phyloP scores from a whole-genome alignment of 495 filamentous ascomycete species.

The Chaetomium fimeti region DNA sequence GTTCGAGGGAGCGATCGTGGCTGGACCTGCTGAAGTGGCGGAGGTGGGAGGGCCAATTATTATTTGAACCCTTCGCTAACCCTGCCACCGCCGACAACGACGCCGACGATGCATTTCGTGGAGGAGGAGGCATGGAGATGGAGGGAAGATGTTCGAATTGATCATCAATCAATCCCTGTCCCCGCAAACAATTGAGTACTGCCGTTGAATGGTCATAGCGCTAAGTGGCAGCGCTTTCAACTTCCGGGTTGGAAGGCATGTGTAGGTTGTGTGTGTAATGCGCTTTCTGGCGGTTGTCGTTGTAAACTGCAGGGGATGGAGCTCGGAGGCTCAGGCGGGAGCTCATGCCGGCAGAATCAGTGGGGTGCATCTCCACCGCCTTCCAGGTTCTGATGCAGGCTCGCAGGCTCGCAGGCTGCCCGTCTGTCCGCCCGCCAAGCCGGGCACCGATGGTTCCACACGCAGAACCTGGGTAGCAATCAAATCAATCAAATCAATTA shows the following conservation, averaged over 20 bases:
- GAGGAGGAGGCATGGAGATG: neutral
- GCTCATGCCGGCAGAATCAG: conserved; percentile 17
- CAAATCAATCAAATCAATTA: too few species aligned
- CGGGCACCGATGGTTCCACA: neutral
- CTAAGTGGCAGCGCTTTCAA: neutral
- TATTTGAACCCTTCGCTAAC: conserved; percentile 32
- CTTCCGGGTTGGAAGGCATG: neutral
- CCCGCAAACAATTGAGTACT: neutral
- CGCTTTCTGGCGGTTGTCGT: neutral
- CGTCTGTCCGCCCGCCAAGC: neutral
- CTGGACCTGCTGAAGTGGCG: conserved; percentile 46
- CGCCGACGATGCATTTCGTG: conserved; percentile 21
- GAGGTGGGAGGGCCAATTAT: conserved; percentile 43
- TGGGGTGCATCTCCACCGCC: conserved; percentile 14
- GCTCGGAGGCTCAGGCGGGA: too few species aligned
- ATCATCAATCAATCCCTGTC: conserved; percentile 18
- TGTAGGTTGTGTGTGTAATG: neutral
- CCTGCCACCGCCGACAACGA: conserved; percentile 36
- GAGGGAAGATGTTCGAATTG: neutral
- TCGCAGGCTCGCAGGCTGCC: neutral
- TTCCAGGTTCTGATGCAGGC: neutral
- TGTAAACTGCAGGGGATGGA: neutral
- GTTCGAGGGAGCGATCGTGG: conserved; percentile 31
- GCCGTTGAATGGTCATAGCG: neutral
- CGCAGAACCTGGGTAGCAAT: too few species aligned